Conservation (phyloP, 148 eudicot species). For the Camellia japonica region DNA sequence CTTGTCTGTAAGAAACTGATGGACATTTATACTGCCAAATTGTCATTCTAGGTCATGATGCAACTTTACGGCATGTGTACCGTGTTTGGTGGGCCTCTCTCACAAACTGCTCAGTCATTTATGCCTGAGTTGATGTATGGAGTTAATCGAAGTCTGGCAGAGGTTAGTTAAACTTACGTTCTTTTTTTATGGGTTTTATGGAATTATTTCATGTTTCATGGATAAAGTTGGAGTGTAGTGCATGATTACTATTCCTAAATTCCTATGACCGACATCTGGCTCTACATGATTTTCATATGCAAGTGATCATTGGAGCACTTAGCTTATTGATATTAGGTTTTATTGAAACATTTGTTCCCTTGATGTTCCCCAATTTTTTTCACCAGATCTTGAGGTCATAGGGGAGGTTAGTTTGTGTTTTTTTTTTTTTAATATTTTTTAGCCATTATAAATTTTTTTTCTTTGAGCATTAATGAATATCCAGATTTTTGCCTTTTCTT, state of each 20-base stretch:
- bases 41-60: no score
- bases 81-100: no score
- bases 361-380: slow-evolving; percentile 77
- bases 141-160: slow-evolving; percentile 59
- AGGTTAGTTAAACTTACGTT: slow-evolving; percentile 45
- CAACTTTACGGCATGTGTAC: no score
- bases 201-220: no score
- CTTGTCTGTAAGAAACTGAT: no score
- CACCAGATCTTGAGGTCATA: slow-evolving; percentile 70
- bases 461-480: background rate
- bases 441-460: background rate
- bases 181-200: background rate
- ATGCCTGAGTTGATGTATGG: no score
- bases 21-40: no score
- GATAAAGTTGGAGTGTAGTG: background rate
- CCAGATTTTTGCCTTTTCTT: background rate
- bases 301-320: slow-evolving; percentile 55
- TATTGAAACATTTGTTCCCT: slow-evolving; percentile 68
- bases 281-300: slow-evolving; percentile 1
- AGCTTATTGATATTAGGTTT: slow-evolving; percentile 64
- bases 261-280: background rate
- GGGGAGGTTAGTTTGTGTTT: slow-evolving; percentile 52
- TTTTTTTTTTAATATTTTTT: background rate
- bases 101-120: no score
- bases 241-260: background rate